Evolutionary conservation across 371 early-diverging fungal genomes (phyloP).

Genomic region (Lichtheimia corymbifera): DNA sequence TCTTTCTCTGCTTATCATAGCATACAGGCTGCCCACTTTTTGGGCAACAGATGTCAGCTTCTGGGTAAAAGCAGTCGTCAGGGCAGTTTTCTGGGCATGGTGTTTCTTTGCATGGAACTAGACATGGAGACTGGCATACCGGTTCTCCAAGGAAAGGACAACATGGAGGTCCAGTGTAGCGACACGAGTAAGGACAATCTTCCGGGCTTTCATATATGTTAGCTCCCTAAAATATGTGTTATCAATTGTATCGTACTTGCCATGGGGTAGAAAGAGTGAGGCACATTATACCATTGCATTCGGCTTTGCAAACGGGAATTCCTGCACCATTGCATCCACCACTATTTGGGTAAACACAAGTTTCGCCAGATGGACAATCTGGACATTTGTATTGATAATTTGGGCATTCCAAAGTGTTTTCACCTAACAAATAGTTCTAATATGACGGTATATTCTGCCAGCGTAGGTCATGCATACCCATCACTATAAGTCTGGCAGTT

Average conservation of each 20-base stretch:
- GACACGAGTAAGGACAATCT: constrained; percentile 24
- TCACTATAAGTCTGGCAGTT: too few species aligned
- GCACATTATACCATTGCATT: constrained; percentile 11
- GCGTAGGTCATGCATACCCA: too few species aligned
- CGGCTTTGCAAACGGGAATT: constrained; percentile 15
- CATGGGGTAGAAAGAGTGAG: constrained; percentile 11
- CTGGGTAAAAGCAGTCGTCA: constrained; percentile 30
- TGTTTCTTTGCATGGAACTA: constrained; percentile 23
- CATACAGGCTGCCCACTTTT: constrained; percentile 28
- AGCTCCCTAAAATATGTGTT: not conserved
- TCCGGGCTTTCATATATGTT: constrained; percentile 18
- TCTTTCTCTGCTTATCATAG: not conserved
- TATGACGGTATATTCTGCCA: too few species aligned
- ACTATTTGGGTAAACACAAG: constrained; percentile 32
- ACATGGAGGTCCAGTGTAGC: constrained; percentile 22
- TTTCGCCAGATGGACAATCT: constrained; percentile 18
- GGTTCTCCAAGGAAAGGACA: constrained; percentile 36
- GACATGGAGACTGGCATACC: constrained; percentile 19
- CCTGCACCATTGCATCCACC: constrained; percentile 27
- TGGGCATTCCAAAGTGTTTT: constrained; percentile 1
- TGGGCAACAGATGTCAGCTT: constrained; percentile 35
- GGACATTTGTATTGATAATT: constrained; percentile 27
- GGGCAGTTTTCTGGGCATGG: constrained; percentile 35
- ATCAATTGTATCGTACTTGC: constrained; percentile 3
- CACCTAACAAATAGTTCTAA: too few species aligned